Percentiles rank a stretch among this genome's conserved stretches.
phyloP scores from a whole-genome alignment of 2,329 filamentous ascomycete species.

The Magnaporthiopsis poae region DNA sequence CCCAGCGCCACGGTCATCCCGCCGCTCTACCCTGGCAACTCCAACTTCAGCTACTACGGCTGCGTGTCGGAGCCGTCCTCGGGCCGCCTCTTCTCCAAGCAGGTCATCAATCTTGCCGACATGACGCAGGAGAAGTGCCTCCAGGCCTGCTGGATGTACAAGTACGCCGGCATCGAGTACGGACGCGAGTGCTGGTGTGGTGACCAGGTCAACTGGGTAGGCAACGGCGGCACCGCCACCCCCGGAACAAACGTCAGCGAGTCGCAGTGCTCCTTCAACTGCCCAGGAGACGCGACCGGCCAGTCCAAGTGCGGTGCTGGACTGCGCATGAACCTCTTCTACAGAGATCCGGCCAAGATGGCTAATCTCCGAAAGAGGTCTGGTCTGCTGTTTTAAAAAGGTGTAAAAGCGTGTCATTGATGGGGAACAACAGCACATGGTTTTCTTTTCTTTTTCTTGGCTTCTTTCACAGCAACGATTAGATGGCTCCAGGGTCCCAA shows the following conservation, averaged over 20 bases:
- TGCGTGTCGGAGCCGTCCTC: slow-evolving; percentile 15
- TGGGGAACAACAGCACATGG: no score
- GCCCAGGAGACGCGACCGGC: slow-evolving; percentile 11
- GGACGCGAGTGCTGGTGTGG: slow-evolving; percentile 32
- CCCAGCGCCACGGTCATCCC: neutral
- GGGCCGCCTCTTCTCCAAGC: slow-evolving; percentile 12
- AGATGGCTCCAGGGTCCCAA: no score
- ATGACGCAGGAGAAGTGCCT: slow-evolving; percentile 25
- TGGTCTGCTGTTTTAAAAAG: no score
- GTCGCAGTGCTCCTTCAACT: slow-evolving; percentile 9
- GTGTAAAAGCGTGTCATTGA: no score
- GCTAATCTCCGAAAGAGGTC: no score
- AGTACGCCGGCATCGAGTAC: slow-evolving; percentile 29
- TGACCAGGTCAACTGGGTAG: slow-evolving; percentile 17
- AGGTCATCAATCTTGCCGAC: slow-evolving; percentile 8
- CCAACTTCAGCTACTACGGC: slow-evolving; percentile 16
- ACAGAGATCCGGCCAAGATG: slow-evolving; percentile 2
- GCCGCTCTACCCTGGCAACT: slow-evolving; percentile 10
- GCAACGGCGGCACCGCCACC: slow-evolving; percentile 13
- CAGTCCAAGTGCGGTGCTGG: slow-evolving; percentile 12
- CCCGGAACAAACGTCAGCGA: slow-evolving; percentile 1
- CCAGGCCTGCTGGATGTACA: slow-evolving; percentile 20
- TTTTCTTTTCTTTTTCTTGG: no score
- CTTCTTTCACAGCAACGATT: no score
- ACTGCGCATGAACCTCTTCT: slow-evolving; percentile 11